Conservation (phyloP, 345 rosid genomes). For the Arabidopsis arenosa region DNA sequence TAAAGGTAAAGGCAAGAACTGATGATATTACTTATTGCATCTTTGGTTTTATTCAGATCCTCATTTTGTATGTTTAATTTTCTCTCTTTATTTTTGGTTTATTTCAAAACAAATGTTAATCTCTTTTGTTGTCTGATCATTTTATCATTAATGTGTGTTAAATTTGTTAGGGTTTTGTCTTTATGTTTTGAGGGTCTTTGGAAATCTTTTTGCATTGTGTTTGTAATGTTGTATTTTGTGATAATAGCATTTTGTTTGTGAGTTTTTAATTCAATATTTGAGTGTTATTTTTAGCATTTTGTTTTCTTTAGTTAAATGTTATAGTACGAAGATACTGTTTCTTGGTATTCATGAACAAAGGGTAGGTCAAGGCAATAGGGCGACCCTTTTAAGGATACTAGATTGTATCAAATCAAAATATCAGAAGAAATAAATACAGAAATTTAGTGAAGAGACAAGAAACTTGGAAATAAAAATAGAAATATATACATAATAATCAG, state of each 20-base stretch:
- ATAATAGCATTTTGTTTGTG: conserved; percentile 41
- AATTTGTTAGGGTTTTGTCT: conserved; percentile 11
- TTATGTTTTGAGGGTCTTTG: conserved; percentile 8
- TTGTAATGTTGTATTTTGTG: conserved; percentile 44
- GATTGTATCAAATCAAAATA: conserved; percentile 43
- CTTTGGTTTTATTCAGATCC: neutral
- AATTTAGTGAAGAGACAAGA: conserved; percentile 8
- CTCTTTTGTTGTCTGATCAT: neutral
- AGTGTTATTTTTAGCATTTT: conserved; percentile 1
- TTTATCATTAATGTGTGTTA: conserved; percentile 24
- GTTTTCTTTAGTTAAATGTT: conserved; percentile 7
- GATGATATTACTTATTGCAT: conserved; percentile 38
- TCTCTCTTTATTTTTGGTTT: conserved; percentile 1
- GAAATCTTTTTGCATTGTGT: conserved; percentile 17
- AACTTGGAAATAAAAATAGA: neutral
- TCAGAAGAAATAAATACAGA: conserved; percentile 20
- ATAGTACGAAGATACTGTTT: conserved; percentile 40
- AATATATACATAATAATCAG: neutral
- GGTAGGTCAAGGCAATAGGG: conserved; percentile 49
- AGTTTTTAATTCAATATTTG: conserved; percentile 14
- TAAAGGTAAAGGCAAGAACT: conserved; percentile 87
- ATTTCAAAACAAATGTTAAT: conserved; percentile 24
- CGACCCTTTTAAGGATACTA: conserved; percentile 43
- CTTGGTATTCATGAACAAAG: conserved; percentile 57
- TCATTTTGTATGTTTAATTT: conserved; percentile 19